Evolutionary conservation across 1,139 yeast species (phyloP), one percentile per base, ranked within the genome.

Genomic region (Casaregolazyma lundiana): DNA sequence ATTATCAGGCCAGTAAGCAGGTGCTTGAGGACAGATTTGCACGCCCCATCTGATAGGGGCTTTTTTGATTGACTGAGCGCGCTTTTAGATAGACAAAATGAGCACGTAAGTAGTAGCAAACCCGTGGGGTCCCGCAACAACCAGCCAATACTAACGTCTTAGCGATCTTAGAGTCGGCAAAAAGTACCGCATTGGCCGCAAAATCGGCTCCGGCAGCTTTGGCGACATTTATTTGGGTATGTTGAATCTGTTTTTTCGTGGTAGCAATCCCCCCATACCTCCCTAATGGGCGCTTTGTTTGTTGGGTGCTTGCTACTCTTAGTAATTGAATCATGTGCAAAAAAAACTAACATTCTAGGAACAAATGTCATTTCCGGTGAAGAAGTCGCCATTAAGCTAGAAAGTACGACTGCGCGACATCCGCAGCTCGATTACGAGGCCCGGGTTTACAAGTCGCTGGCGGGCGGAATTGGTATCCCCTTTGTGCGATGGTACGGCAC

Each of bases 381-480:
- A 67, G 96, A 92, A 66, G 97, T 92, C 44, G 98, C 97, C 58
- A 90, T 92, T 71, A 92, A 92, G 67, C 74, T 92, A 54, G 98
- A 92, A 65, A 83, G 87, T 56, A 80, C 86, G 50, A 76, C 85
- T 53, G 96, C 97, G 1, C 85, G 89, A 62, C 97, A 92, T 64
- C 98, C 98, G 2, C 98, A 92, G 69, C 76, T 92, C 56, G 97
- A 90, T 62, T 92, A 92, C 63, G 98, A 92, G 68, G 96, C 97
- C 9, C 81, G 94, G 57, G 97, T 90, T 29, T 90, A 90, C 71
- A 88, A 86, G 66, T 92, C 96, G 5, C 72, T 92, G 48, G 85
- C 95, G 54, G 98, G 98, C 26, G 97, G 97, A 34, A 95, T 92
- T 32, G 98, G 98, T 37, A 90, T 92, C 50, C 97, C 98, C 2